Conservation (phyloP, 441 rosid genomes). For the Erodium chrysanthum region DNA sequence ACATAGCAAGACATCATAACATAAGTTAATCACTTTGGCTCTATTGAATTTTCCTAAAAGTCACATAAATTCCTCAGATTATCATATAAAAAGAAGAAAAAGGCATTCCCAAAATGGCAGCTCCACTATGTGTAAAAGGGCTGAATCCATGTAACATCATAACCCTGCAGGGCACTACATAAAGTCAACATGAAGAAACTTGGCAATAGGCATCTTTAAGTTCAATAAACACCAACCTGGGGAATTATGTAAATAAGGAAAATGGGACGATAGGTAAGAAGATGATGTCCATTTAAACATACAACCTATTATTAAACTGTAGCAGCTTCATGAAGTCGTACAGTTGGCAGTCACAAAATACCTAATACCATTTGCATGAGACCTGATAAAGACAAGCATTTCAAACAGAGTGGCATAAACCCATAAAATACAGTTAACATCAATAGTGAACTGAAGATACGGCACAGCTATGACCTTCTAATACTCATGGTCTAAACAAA, state of each 20-base stretch:
- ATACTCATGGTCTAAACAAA: background rate
- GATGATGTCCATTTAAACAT: slow-evolving; percentile 49
- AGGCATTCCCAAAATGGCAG: slow-evolving; percentile 34
- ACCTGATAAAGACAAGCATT: slow-evolving; percentile 53
- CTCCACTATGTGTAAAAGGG: slow-evolving; percentile 47
- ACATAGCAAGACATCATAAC: slow-evolving; percentile 2
- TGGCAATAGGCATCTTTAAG: slow-evolving; percentile 22
- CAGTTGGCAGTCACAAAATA: slow-evolving; percentile 59
- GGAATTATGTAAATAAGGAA: slow-evolving; percentile 15
- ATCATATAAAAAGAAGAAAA: slow-evolving; percentile 12
- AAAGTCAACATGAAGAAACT: slow-evolving; percentile 42
- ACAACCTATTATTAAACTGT: slow-evolving; percentile 61
- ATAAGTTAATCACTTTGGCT: background rate
- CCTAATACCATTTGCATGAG: slow-evolving; percentile 60
- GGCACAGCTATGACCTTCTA: background rate
- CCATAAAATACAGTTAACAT: slow-evolving; percentile 12
- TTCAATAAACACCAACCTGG: slow-evolving; percentile 40
- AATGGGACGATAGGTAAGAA: slow-evolving; percentile 23
- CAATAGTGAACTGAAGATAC: background rate
- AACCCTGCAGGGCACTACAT: slow-evolving; percentile 77
- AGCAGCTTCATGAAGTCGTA: slow-evolving; percentile 62
- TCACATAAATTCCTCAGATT: background rate
- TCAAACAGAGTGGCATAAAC: slow-evolving; percentile 25
- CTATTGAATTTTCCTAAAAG: slow-evolving; percentile 3
- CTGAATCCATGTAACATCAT: slow-evolving; percentile 43